Evolutionary conservation across 805 yeast genomes (phyloP), one percentile per base, ranked within the genome.

Genomic region (Wickerhamomyces hampshirensis): DNA sequence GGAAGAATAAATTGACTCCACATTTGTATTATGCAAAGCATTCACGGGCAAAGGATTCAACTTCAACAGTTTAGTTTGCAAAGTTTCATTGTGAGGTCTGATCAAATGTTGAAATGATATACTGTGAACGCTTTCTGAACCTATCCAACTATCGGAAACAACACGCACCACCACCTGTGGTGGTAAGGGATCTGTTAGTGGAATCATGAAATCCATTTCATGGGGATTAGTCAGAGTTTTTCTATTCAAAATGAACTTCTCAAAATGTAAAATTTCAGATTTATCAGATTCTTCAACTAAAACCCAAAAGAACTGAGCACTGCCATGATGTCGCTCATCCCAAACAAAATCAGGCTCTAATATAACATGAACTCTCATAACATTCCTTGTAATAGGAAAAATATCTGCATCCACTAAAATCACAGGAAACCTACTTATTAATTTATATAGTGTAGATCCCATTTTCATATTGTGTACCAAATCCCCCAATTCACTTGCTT

Each of bases 101-200:
- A 93, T 83, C 44, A 94, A 65, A 52, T 88, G 96, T 50, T 88
- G 93, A 59, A 93, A 88, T 0, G 96, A 86, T 11, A 94, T 77
- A 0, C 88, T 71, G 42, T 78, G 83, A 0, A 70, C 67, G 0
- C 84, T 65, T 50, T 87, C 96, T 2, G 89, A 73, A 0, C 96
- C 97, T 14, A 87, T 71, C 96, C 97, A 94, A 1, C 74, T 61
- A 52, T 93, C 98, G 4, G 95, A 85, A 5, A 86, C 61, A 1
- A 82, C 81, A 35, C 88, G 70, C 4, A 91, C 78, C 6, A 86
- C 75, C 23, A 93, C 72, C 56, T 93, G 98, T 0, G 91, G 79
- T 0, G 97, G 97, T n/a, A 81, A 60, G 2, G 96, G 96, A 50
- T 86, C 95, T 3, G 83, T 66, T 36, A 89, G 60, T 0, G 98